These are phyloP conservation scores for Musa balbisiana DNA, from an alignment of 202 grass and related monocot genomes.

Conservation along the genomic window DNA sequence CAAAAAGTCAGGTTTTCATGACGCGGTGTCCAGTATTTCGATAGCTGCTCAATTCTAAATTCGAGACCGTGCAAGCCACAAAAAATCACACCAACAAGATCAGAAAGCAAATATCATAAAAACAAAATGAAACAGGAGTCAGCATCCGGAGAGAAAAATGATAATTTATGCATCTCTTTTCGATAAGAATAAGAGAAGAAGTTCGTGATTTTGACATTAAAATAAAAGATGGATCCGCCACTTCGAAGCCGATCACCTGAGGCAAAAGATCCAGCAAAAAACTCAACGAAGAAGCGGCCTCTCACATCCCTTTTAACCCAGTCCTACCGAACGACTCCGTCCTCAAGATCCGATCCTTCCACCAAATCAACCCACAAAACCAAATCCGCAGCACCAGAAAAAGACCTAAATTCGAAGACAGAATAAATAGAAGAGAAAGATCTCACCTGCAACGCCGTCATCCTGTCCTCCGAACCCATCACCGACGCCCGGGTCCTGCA, in stretches of 20 bases:
- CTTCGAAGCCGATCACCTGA: too few species aligned
- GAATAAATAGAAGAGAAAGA: neutral
- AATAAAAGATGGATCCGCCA: too few species aligned
- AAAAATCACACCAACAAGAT: neutral
- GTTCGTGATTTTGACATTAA: neutral
- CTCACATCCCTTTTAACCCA: neutral
- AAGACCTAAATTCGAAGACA: neutral
- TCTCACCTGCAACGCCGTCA: neutral
- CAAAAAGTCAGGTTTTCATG: too few species aligned
- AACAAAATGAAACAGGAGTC: neutral
- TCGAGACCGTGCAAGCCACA: neutral
- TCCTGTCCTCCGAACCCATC: constrained; percentile 2
- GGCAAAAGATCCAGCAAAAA: neutral
- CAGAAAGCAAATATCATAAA: neutral
- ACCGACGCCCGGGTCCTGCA: constrained; percentile 1
- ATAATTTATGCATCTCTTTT: neutral
- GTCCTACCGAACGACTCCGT: neutral
- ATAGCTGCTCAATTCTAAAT: neutral
- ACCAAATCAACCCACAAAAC: neutral
- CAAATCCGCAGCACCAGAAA: neutral
- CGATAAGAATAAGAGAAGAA: neutral
- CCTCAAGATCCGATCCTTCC: neutral
- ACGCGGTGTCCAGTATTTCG: too few species aligned
- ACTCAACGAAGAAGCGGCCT: neutral
- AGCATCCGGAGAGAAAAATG: neutral